Base-by-base conservation (phyloP, 1,139 yeast species). In the Zygoascus hellenicus region DNA sequence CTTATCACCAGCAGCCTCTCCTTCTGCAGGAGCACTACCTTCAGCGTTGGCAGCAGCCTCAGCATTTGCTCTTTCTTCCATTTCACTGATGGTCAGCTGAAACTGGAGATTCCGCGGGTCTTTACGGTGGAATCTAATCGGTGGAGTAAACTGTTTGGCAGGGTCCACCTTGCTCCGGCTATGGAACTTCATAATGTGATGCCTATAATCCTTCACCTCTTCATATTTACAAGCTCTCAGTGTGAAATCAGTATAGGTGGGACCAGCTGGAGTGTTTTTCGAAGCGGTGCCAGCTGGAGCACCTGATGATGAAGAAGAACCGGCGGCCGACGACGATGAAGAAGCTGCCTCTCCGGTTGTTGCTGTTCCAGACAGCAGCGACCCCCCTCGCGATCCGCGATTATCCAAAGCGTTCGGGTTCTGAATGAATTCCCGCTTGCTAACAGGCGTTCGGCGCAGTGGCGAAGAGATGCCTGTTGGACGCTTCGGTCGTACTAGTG, bases 61-160 rank as follows among this genome's bases (percentile, higher is more conserved):
- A 4, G 26, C 26, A 22, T 22, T 22, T 22, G 26, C 26, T 36
- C 53, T 47, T 48, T 55, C 84, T 55, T 75, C 74, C 53, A 52
- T 70, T 54, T 81, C 87, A 55, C 76, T 71, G 54, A 82, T 61
- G 2, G 84, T 83, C 56, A 86, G 69, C 65, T 87, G 96, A 60
- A 85, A 86, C 62, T 87, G 96, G 63, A 90, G 72, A 61, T 87
- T 87, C 57, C 89, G 77, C 1, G 97, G 96, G 64, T 90, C 97
- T 62, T 90, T 89, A 57, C 97, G 76, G 64, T 89, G 96, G 59
- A 90, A 71, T 56, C 96, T 72, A 14, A 90, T 83, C 0, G 98
- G 98, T 50, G 77, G 76, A 45, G 80, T 81, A 64, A 90, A 90
- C 54, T 81, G 81, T 33, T 72, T 71, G 29, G 72, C 69, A 5